Evolutionary conservation across 139 green algal species (phyloP).

Genomic region (Eudorina sp.): DNA sequence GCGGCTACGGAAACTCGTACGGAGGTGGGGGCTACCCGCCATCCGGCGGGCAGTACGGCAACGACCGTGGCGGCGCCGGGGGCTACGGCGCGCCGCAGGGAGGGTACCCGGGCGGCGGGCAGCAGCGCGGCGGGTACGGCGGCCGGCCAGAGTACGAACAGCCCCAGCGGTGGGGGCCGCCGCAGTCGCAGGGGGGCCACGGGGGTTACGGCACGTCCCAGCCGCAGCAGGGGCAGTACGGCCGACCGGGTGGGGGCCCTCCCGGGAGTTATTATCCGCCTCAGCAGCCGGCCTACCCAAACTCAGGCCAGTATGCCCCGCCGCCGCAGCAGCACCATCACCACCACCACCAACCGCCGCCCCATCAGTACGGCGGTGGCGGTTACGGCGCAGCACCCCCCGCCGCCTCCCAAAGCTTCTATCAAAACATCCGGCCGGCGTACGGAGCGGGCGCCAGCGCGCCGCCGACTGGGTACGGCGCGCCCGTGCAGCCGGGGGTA

Average conservation of each 20-base stretch:
- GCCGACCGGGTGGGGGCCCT: not conserved
- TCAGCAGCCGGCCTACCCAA: too few relatives aligned
- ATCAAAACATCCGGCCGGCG: conserved; percentile 1
- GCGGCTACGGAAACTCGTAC: not conserved
- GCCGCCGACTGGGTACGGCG: conserved; percentile 36
- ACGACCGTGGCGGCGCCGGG: not conserved
- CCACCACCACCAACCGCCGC: conserved; percentile 3
- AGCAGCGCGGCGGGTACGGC: not conserved
- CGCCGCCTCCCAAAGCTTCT: conserved; percentile 16
- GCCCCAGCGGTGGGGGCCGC: not conserved
- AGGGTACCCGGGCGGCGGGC: not conserved
- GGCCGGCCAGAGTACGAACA: not conserved
- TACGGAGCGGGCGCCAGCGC: not conserved
- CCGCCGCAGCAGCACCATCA: too few relatives aligned
- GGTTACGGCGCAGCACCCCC: conserved; percentile 18
- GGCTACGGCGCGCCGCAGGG: not conserved
- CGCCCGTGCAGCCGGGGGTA: not conserved
- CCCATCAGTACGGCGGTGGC: conserved; percentile 8
- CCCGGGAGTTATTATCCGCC: conserved; percentile 3
- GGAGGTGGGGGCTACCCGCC: too few relatives aligned
- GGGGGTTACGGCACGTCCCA: not conserved
- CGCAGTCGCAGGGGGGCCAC: not conserved
- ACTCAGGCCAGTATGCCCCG: too few relatives aligned
- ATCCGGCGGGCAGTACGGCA: too few relatives aligned
- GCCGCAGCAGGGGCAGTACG: not conserved